phyloP scores from a whole-genome alignment of 1,284 basidiomycete genomes.

The Fomitiporia mediterranea region DNA sequence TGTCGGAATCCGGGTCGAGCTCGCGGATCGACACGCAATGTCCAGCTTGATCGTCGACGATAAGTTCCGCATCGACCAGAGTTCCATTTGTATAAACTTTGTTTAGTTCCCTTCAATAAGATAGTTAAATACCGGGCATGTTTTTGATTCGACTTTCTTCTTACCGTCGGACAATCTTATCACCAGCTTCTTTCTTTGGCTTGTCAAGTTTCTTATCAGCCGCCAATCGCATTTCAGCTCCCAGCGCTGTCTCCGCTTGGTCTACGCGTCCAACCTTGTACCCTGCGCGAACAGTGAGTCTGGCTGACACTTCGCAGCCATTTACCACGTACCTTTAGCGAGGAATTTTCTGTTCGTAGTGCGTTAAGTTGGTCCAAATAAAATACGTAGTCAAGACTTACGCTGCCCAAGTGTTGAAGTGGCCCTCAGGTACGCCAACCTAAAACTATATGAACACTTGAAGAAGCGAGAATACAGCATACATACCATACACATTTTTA shows the following conservation, averaged over 20 bases:
- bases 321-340: slow-evolving; percentile 60
- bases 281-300: slow-evolving; percentile 40
- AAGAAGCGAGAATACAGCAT: neutral
- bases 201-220: slow-evolving; percentile 60
- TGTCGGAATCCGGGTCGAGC: slow-evolving; percentile 36
- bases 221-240: slow-evolving; percentile 76
- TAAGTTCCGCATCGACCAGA: slow-evolving; percentile 85
- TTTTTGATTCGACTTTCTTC: neutral
- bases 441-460: slow-evolving; percentile 27
- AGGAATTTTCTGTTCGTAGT: slow-evolving; percentile 60
- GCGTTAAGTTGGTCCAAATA: neutral
- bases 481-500: slow-evolving; percentile 97
- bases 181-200: slow-evolving; percentile 46
- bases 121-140: neutral
- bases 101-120: slow-evolving; percentile 71
- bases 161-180: slow-evolving; percentile 78
- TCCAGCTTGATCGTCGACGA: slow-evolving; percentile 91
- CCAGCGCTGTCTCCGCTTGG: slow-evolving; percentile 90
- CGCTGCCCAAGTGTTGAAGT: slow-evolving; percentile 92
- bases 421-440: slow-evolving; percentile 95
- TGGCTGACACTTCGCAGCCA: slow-evolving; percentile 7
- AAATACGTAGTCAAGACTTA: slow-evolving; percentile 37
- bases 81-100: slow-evolving; percentile 98
- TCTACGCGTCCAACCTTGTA: slow-evolving; percentile 98
- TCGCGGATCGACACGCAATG: slow-evolving; percentile 93